phyloP scores from a whole-genome alignment of 2,329 filamentous ascomycete genomes.

The Pseudogymnoascus sp. region DNA sequence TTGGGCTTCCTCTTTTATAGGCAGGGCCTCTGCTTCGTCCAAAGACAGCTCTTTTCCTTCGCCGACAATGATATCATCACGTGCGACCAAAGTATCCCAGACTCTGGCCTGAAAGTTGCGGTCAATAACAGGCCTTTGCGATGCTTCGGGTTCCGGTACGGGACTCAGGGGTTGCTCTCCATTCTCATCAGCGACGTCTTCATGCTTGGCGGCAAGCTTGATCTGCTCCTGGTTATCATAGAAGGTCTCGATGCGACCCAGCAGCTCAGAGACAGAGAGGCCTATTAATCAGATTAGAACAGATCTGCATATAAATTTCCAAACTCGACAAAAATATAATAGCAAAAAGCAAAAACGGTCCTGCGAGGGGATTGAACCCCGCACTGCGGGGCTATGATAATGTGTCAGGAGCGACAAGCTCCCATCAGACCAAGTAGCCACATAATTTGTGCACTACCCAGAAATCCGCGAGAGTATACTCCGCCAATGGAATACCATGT shows the following conservation, averaged over 20 bases:
- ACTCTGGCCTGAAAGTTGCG: background rate
- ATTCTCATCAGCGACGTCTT: background rate
- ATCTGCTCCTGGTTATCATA: background rate
- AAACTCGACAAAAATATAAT: background rate
- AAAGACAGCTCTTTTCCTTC: background rate
- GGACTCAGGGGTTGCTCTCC: background rate
- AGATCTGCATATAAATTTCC: background rate
- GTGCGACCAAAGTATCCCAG: conserved; percentile 1
- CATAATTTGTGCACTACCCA: background rate
- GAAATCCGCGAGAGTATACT: background rate
- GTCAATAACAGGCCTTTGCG: background rate
- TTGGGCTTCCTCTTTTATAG: background rate
- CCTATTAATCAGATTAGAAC: conserved; percentile 4
- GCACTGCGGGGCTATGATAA: conserved; percentile 3
- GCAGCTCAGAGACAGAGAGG: conserved; percentile 2
- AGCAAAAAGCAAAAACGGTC: background rate
- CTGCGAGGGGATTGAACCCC: conserved; percentile 4
- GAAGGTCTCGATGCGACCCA: conserved; percentile 5
- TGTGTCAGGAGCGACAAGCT: background rate
- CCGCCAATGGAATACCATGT: background rate
- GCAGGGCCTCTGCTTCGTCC: background rate
- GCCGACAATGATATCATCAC: conserved; percentile 9
- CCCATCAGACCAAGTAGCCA: background rate
- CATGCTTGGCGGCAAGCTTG: background rate
- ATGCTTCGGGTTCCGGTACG: background rate